Evolutionary conservation across 176 grass and related monocot genomes (phyloP).

Genomic region (Musa itinerans): DNA sequence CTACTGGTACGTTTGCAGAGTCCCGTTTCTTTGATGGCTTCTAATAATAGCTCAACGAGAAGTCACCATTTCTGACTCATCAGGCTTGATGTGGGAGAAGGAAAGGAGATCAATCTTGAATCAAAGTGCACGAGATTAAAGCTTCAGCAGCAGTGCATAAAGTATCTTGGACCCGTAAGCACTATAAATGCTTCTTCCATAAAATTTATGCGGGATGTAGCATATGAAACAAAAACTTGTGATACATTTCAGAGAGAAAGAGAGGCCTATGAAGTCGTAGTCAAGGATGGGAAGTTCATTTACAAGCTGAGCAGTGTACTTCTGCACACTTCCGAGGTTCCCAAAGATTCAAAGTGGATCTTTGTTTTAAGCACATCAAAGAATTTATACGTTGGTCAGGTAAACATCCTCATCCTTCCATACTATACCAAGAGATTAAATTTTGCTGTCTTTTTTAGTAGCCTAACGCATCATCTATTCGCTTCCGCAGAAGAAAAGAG

Average conservation of each 20-base stretch:
- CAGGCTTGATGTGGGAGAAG: conserved; percentile 74
- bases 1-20: conserved; percentile 50
- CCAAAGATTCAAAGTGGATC: conserved; percentile 72
- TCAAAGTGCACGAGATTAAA: conserved; percentile 34
- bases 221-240: no score
- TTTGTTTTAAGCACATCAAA: conserved; percentile 84
- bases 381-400: conserved; percentile 59
- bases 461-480: background rate
- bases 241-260: conserved; percentile 63
- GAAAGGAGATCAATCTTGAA: conserved; percentile 56
- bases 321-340: conserved; percentile 46
- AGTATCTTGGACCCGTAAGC: conserved; percentile 50
- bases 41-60: no score
- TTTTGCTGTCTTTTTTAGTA: no score
- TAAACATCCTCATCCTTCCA: background rate
- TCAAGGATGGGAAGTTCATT: conserved; percentile 49
- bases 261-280: conserved; percentile 52
- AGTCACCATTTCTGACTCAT: background rate
- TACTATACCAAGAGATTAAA: background rate
- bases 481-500: conserved; percentile 64
- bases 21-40: no score
- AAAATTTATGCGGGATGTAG: no score
- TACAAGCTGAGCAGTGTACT: conserved; percentile 62
- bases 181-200: background rate
- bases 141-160: conserved; percentile 66